Evolutionary conservation across 768 basidiomycete genomes (phyloP).

Genomic region (Psilocybe tampanensis): DNA sequence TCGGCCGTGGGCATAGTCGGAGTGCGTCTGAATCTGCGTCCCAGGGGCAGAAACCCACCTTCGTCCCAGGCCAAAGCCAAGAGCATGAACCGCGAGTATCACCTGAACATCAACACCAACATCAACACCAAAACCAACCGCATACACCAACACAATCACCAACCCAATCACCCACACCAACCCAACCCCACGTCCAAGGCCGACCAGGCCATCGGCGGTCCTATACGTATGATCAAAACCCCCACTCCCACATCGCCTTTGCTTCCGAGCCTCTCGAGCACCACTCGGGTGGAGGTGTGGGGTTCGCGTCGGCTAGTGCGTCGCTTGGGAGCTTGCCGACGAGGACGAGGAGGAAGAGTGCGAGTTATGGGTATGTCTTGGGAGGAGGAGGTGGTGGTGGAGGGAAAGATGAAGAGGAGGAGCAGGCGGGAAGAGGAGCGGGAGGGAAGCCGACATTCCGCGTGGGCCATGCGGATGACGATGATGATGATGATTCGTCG

Average conservation of each 20-base stretch:
- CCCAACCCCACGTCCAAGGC: background rate
- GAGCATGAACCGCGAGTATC: no score
- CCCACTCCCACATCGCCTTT: background rate
- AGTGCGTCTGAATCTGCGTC: no score
- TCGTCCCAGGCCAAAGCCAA: background rate
- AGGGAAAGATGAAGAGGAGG: background rate
- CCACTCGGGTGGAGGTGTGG: no score
- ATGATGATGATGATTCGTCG: conserved; percentile 25
- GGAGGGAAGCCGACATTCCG: conserved; percentile 34
- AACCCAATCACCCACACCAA: background rate
- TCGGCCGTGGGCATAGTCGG: no score
- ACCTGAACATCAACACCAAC: no score
- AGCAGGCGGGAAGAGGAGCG: conserved; percentile 10
- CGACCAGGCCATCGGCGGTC: background rate
- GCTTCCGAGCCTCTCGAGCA: background rate
- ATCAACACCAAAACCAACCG: background rate
- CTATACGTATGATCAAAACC: no score
- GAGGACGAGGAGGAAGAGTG: background rate
- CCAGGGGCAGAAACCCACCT: no score
- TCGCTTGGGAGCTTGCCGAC: background rate
- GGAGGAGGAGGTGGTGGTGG: background rate
- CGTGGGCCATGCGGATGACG: conserved; percentile 31
- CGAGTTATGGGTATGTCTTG: background rate
- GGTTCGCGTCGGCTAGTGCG: conserved; percentile 5
- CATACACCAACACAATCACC: no score